Base-by-base conservation (phyloP, 345 rosid species). In the Salix suchowensis region DNA sequence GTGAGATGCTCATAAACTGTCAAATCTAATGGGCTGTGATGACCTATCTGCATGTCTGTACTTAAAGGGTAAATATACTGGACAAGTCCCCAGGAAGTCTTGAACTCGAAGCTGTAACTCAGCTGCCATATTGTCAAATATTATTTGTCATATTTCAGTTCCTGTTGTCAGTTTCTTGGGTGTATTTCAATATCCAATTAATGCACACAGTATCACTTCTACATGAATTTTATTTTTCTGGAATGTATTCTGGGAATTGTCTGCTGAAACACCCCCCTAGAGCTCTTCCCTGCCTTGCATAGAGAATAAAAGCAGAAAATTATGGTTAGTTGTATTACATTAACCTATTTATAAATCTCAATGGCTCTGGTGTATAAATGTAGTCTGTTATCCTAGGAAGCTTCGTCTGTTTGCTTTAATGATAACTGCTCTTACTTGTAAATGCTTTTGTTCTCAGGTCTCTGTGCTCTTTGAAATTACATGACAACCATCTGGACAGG, bases 381-480 rank as follows among this genome's bases (percentile, higher is more conserved):
- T 5, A 52, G 37, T 50, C 28, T n/a, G 18, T 26, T 44, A 18
- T 44, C 50, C 50, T 44, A 14, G 4, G 50, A 12, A 13, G 15
- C 16, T 42, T 67, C 13, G 15, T 44, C 36, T 54, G 66, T n/a
- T 23, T 34, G 11, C 21, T 39, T 37, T 9, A 54, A 18, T 62
- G 23, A 7, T 39, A 48, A 6, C 65, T 79, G 48, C 71, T 32
- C 46, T 65, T 50, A 52, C 44, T 68, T 50, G 18, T 15, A 37
- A 66, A 70, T 1, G 4, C 7, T 28, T 73, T 77, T 78, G 78
- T 13, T 74, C 46, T 78, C 90, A 94, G 97, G 91, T 88, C 91
- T 70, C 83, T 95, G 83, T 58, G 42, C 76, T 87, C 89, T 55
- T 85, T 95, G 80, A 88, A 84, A 65, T 81, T 95, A 61, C 80